Evolutionary conservation across 352 stramenopile species (phyloP).

Genomic region (Phytophthora macrochlamydospora): DNA sequence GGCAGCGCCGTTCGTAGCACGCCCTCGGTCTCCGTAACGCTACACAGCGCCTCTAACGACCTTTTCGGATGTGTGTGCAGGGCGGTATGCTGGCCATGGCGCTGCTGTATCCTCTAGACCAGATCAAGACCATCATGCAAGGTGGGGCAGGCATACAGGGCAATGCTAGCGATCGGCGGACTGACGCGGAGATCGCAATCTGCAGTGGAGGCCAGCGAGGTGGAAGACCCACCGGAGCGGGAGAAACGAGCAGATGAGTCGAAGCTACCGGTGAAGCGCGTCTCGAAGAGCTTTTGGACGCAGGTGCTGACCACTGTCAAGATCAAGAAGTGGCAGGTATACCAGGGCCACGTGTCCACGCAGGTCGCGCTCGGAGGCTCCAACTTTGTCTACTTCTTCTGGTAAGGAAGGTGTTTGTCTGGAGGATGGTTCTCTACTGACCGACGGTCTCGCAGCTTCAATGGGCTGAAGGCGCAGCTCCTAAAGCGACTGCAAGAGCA

Average conservation of each 20-base stretch:
- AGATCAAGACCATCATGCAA: slow-evolving; percentile 89
- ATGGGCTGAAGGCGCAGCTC: slow-evolving; percentile 67
- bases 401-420: slow-evolving; percentile 27
- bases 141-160: slow-evolving; percentile 23
- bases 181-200: not conserved
- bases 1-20: slow-evolving; percentile 52
- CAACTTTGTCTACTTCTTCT: slow-evolving; percentile 93
- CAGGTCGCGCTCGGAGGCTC: slow-evolving; percentile 75
- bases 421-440: no score
- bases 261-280: slow-evolving; percentile 6
- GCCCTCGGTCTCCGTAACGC: slow-evolving; percentile 2
- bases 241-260: slow-evolving; percentile 13
- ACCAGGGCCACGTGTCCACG: slow-evolving; percentile 79
- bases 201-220: slow-evolving; percentile 39
- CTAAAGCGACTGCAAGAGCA: slow-evolving; percentile 62
- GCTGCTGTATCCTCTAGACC: slow-evolving; percentile 84
- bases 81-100: slow-evolving; percentile 79
- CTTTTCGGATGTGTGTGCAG: slow-evolving; percentile 17
- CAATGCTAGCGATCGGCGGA: not conserved
- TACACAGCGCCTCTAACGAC: not conserved
- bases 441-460: slow-evolving; percentile 43
- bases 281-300: slow-evolving; percentile 40
- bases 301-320: slow-evolving; percentile 60
- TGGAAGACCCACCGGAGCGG: slow-evolving; percentile 15
- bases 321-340: slow-evolving; percentile 73